Base-by-base conservation (phyloP, 768 basidiomycete genomes). In the Boletus vermiculosoides region DNA sequence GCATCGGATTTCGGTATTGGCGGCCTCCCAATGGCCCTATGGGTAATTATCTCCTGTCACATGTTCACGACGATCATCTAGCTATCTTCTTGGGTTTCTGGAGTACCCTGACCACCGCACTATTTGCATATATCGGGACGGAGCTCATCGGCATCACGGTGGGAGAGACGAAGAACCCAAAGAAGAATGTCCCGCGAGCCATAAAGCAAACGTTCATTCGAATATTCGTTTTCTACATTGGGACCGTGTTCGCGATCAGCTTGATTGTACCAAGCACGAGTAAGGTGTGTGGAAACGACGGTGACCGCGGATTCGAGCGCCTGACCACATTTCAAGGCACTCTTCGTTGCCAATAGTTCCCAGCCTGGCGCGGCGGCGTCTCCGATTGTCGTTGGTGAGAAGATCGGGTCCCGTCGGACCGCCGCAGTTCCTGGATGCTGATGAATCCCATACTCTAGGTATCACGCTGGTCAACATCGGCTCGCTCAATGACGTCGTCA, bases 121-220 rank as follows among this genome's bases (percentile, higher is more conserved):
- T 87, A 4, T 90, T 91, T 71, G 85, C 87, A 15, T 86, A 81
- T 67, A 82, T 85, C 56, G 86, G 88, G 31, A 92, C 88, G 20
- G 89, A 92, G 70, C 76, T 90, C 18, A 84, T 92, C 56, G 88
- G 88, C 66, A 83, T 89, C 56, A 76, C 75, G 28, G 82, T 75
- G n/a, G 68, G 72, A 44, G 69, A 84, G 75, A 85, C 84, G 12
- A 80, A 88, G 66, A 87, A 90, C 71, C 89, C 88, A 34, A 76
- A 87, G 57, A 81, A 80, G 67, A 88, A 86, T 46, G 86, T 92
- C 59, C 87, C 90, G 2, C 80, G 78, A 56, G 88, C 86, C n/a
- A 86, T 87, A 48, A 71, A 78, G 52, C 73, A 81, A 62, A 88
- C 84, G 30, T 88, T 86, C 72, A 81, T 77, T 66, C 81, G 83